Conservation (phyloP, 176 grass and related monocot species). For the Oryza brachyantha region DNA sequence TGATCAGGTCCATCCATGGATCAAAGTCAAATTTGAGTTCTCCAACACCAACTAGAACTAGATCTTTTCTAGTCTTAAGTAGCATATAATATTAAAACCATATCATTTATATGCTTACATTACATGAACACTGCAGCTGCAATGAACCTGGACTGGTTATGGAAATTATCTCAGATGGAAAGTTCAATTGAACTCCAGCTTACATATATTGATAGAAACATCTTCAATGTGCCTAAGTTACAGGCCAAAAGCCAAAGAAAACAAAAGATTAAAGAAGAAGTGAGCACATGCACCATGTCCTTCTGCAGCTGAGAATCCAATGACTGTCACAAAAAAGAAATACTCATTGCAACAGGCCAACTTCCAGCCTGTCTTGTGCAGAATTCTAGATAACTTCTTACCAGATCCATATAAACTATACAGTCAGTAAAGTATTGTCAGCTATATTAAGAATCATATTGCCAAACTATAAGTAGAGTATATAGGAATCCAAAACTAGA, state of each 20-base stretch:
- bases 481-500: background rate
- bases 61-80: background rate
- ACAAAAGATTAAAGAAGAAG: slow-evolving; percentile 25
- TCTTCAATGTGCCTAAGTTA: slow-evolving; percentile 12
- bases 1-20: slow-evolving; percentile 8
- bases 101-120: background rate
- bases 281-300: slow-evolving; percentile 29
- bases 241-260: slow-evolving; percentile 26
- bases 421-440: background rate
- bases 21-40: slow-evolving; percentile 19
- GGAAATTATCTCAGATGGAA: slow-evolving; percentile 29
- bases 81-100: background rate
- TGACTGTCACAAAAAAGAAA: slow-evolving; percentile 32
- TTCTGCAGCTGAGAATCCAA: slow-evolving; percentile 43
- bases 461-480: background rate
- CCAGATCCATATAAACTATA: slow-evolving; percentile 18
- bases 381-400: slow-evolving; percentile 33
- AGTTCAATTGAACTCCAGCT: background rate
- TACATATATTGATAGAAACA: slow-evolving; percentile 21
- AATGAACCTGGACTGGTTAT: slow-evolving; percentile 34
- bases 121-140: slow-evolving; percentile 2
- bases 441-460: background rate
- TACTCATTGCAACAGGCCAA: slow-evolving; percentile 43
- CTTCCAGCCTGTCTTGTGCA: slow-evolving; percentile 40
- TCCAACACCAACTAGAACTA: background rate